phyloP scores from a whole-genome alignment of 192 early-diverging fungal species.

The Podila horticola region DNA sequence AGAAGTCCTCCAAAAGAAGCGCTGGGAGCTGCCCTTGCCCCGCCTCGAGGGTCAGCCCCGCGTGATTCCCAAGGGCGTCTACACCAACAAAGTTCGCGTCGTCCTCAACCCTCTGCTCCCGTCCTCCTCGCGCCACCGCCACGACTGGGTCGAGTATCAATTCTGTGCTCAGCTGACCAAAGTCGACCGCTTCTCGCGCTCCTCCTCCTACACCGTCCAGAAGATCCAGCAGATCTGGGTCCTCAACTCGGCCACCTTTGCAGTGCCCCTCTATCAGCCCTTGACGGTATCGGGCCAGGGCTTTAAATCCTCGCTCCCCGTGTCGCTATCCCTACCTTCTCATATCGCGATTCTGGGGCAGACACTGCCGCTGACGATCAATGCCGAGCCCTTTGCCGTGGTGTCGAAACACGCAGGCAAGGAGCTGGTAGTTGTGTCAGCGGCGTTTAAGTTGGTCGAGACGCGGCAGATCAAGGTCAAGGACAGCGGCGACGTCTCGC shows the following conservation, averaged over 20 bases:
- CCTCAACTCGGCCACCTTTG: constrained; percentile 5
- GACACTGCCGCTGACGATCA: neutral
- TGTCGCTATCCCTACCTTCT: constrained; percentile 2
- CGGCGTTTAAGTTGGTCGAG: no score
- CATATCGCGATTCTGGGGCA: neutral
- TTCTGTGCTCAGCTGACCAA: constrained; percentile 8
- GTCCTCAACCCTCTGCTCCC: constrained; percentile 12
- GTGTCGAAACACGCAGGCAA: no score
- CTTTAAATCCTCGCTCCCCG: neutral
- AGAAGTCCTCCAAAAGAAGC: constrained; percentile 2
- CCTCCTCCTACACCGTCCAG: neutral
- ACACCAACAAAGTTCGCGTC: neutral
- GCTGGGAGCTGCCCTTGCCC: neutral
- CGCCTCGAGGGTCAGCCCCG: neutral
- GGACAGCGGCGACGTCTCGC: no score
- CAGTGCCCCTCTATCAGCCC: neutral
- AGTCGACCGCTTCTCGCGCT: neutral
- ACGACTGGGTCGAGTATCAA: constrained; percentile 8
- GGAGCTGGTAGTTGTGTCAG: no score
- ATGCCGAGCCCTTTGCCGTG: neutral
- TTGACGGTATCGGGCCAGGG: neutral
- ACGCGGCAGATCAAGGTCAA: no score
- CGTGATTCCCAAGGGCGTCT: constrained; percentile 9
- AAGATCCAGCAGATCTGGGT: constrained; percentile 5
- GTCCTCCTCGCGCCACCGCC: neutral